Base-by-base conservation (phyloP, 768 basidiomycete species). In the Xerocomellus amylosporus region DNA sequence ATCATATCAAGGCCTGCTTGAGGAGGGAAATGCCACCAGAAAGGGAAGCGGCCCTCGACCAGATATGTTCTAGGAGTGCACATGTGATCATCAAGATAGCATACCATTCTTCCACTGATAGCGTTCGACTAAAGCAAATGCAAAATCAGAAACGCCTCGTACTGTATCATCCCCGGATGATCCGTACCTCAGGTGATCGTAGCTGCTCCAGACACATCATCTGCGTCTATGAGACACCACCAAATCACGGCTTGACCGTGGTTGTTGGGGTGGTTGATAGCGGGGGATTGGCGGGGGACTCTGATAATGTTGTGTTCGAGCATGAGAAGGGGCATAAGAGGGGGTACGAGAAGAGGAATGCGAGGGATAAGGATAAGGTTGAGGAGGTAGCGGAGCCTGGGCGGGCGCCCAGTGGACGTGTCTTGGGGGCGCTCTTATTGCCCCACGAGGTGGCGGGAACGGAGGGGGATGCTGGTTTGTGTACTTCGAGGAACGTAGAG, bases 381-480 rank as follows among this genome's bases (percentile, higher is more conserved):
- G 62, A 6, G 54, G 19, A 8, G 67, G 67, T 0, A 64, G 51
- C 9, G 64, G 56, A 2, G 64, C 67, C 48, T 67, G 66, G n/a
- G 67, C 64, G 22, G 66, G 66, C 2, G 62, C 67, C 66, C 66
- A 67, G 53, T 67, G 66, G 5, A 67, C 66, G 46, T 64, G 66
- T 31, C 67, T 51, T 34, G 64, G 49, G 20, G 57, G 63, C 10
- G 51, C 31, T 41, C 34, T 59, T 1, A 54, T 13, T 22, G 30
- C 56, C 8, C 64, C 62, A 30, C 62, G 62, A 52, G 66, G 67
- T 7, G 62, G 59, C 3, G 65, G 65, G 41, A 58, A 63, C 0
- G 67, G 53, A 28, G 64, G 67, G 2, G 39, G 55, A 8, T 46
- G 55, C 1, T 57, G 61, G 26, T 41, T 36, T 15, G 17, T 10